phyloP scores from a whole-genome alignment of 129 eudicot species.

The Sambucus nigra region DNA sequence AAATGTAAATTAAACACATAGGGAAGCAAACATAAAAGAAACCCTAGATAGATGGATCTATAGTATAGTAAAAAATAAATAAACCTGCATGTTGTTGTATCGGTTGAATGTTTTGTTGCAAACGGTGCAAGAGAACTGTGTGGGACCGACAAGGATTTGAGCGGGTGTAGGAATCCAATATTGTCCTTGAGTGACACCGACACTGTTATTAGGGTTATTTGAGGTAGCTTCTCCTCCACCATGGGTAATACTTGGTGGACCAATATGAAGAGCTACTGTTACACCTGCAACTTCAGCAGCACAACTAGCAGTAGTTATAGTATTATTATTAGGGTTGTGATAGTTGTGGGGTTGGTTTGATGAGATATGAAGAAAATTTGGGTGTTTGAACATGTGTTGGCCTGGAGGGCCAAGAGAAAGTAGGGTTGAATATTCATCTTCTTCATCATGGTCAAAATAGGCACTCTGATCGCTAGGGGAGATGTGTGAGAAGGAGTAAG shows the following conservation, averaged over 20 bases:
- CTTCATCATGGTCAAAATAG: slow-evolving; percentile 36
- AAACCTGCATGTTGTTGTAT: slow-evolving; percentile 87
- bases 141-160: slow-evolving; percentile 84
- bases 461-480: slow-evolving; percentile 38
- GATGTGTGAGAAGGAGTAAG: slow-evolving; percentile 25
- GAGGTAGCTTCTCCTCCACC: slow-evolving; percentile 7
- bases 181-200: slow-evolving; percentile 18
- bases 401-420: slow-evolving; percentile 87
- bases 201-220: slow-evolving; percentile 18
- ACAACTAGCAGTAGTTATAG: not conserved
- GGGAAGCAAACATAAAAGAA: slow-evolving; percentile 9
- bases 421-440: slow-evolving; percentile 38
- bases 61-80: not conserved
- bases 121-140: slow-evolving; percentile 82
- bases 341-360: slow-evolving; percentile 13
- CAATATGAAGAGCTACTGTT: slow-evolving; percentile 63
- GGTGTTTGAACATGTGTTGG: slow-evolving; percentile 32
- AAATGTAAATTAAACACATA: too few species aligned
- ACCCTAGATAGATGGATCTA: not conserved
- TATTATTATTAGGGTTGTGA: slow-evolving; percentile 29
- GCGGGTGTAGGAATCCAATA: slow-evolving; percentile 88
- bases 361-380: slow-evolving; percentile 11
- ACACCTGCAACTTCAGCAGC: slow-evolving; percentile 28
- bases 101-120: slow-evolving; percentile 72
- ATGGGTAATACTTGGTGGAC: slow-evolving; percentile 27